Evolutionary conservation across 495 filamentous ascomycete species (phyloP), one percentile per base, ranked within the genome.

Genomic region (Penicillium riverlandense): DNA sequence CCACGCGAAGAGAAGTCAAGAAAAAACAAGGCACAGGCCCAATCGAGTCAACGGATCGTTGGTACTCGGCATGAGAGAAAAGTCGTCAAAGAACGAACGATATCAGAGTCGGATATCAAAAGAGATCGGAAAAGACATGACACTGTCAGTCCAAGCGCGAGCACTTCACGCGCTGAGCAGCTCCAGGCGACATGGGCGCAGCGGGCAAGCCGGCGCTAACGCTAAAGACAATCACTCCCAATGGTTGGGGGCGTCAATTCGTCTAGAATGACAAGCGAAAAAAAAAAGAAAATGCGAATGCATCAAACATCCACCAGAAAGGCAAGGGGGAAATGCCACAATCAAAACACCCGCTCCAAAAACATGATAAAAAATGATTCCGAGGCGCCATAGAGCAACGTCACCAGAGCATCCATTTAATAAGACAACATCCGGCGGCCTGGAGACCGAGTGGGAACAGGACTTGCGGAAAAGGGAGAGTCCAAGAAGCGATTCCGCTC

Each of bases 391-490:
- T 22, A 22, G 36, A 13, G 29, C 27, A 12, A 36, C 34, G 27
- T n/a, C 33, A 29, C 29, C 29, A 15, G 29, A 36, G 5, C 8
- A 8, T 29, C 32, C 34, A 7, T 35, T 57, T 65, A 88, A 58
- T 84, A 86, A 6, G 85, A 86, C 48, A 79, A 81, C 82, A 87
- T 84, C 29, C 85, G 82, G 50, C 84, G 76, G 37, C 77, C 74
- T 44, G 75, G 71, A 27, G 70, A 67, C 40, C 83, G 77, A 60
- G 70, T 40, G 62, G 69, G 60, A 55, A 76, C 43, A 62, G 81
- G 44, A 65, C 79, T 62, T 59, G 75, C 46, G 53, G 71, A 54
- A 68, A 77, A 75, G 56, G 77, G 70, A 4, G 78, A 72, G 15
- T 75, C 67, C 43, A 69, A 47, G 32, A 66, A 50, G 43, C 63